Evolutionary conservation across 2,329 filamentous ascomycete species (phyloP).

Genomic region (Alternaria sp.): DNA sequence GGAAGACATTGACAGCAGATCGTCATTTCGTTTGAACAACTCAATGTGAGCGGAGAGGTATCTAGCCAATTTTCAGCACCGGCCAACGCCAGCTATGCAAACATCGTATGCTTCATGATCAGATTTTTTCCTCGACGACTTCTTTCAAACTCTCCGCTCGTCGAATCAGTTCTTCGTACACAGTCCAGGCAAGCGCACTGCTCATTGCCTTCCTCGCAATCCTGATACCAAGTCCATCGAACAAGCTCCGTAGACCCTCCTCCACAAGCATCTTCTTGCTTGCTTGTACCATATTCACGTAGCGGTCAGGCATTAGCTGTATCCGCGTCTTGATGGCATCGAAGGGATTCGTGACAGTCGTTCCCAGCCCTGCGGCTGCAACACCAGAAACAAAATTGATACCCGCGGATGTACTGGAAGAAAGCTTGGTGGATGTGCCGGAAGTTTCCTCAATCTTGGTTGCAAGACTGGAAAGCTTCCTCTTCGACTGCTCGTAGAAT

Average conservation of each 20-base stretch:
- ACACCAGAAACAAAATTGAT: conserved; percentile 90
- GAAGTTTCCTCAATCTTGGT: conserved; percentile 42
- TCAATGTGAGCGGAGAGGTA: conserved; percentile 18
- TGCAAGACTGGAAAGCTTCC: conserved; percentile 58
- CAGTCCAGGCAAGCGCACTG: conserved; percentile 94
- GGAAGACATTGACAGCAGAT: background rate
- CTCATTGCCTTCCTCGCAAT: conserved; percentile 93
- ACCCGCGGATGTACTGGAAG: conserved; percentile 61
- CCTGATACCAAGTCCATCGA: conserved; percentile 84
- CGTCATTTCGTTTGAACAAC: background rate
- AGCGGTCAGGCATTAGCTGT: conserved; percentile 84
- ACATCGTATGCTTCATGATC: conserved; percentile 19
- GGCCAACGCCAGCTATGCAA: conserved; percentile 14
- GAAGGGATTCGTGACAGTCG: conserved; percentile 92
- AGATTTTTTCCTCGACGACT: conserved; percentile 38
- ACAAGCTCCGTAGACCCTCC: conserved; percentile 81
- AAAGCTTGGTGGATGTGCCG: conserved; percentile 34
- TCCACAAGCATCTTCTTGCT: conserved; percentile 79
- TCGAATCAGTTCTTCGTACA: conserved; percentile 92
- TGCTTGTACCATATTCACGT: conserved; percentile 83
- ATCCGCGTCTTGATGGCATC: conserved; percentile 96
- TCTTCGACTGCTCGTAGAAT: conserved; percentile 88
- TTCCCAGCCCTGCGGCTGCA: conserved; percentile 82
- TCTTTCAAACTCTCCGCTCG: conserved; percentile 65
- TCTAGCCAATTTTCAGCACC: conserved; percentile 4